These are phyloP conservation scores for Jacaranda mimosifolia DNA, from an alignment of 257 asterid species.

Conservation along the genomic window DNA sequence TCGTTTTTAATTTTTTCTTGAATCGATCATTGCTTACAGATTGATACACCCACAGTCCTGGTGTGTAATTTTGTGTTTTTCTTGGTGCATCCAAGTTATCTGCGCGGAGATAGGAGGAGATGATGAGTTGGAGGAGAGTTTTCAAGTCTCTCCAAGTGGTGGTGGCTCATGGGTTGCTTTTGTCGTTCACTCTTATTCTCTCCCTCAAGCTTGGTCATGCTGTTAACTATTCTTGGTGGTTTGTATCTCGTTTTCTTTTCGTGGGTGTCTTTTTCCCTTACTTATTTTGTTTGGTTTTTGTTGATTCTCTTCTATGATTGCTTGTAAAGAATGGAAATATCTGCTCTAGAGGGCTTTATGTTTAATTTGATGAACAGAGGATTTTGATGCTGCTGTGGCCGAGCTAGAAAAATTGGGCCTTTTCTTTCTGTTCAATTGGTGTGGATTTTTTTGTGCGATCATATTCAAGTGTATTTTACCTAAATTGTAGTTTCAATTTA, in stretches of 20 bases:
- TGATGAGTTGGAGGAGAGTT: constrained; percentile 77
- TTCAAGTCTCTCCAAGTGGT: constrained; percentile 82
- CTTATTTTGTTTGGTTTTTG: constrained; percentile 1
- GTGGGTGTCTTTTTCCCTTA: neutral
- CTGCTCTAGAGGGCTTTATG: neutral
- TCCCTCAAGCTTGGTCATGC: constrained; percentile 77
- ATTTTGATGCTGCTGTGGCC: constrained; percentile 16
- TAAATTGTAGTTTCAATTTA: neutral
- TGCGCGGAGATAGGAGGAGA: constrained; percentile 26
- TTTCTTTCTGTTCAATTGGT: neutral
- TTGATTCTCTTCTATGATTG: neutral
- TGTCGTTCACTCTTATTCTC: constrained; percentile 74
- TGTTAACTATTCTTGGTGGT: constrained; percentile 85
- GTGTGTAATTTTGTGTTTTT: constrained; percentile 25
- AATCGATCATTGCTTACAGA: constrained; percentile 19
- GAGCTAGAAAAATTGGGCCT: constrained; percentile 24
- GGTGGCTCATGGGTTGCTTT: constrained; percentile 85
- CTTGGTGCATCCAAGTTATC: constrained; percentile 22
- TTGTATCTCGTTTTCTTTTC: constrained; percentile 37
- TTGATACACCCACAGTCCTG: constrained; percentile 18
- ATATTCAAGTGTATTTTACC: neutral
- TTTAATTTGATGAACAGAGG: constrained; percentile 14
- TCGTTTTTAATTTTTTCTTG: neutral
- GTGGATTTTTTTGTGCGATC: constrained; percentile 17
- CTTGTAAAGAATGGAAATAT: constrained; percentile 13